Evolutionary conservation across 2,329 filamentous ascomycete species (phyloP), one percentile per base, ranked within the genome.

Genomic region (Fusarium nygamai): DNA sequence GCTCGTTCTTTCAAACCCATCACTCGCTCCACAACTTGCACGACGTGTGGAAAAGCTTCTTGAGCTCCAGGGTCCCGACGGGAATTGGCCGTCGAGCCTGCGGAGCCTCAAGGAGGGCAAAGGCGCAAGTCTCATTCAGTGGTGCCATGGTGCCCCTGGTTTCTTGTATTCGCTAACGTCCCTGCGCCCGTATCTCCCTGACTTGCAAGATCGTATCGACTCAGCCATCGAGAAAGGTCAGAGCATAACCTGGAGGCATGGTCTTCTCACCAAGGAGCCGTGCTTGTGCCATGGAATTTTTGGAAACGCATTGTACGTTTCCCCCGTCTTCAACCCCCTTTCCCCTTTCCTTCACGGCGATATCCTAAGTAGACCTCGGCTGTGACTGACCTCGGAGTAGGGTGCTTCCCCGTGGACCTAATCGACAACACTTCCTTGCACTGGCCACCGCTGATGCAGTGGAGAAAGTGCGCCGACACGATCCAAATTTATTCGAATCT

Each of bases 61-160:
- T 7, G 86, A 86, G 41, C 84, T 89, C 71, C 92, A 94, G 78
- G 86, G 85, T 60, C 83, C 87, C 8, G 88, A 87, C 67, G 91
- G 91, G 8, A 93, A 92, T 78, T 93, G 91, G 83, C 89, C 90
- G 1, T 87, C 87, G 12, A 88, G 86, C 53, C 84, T 88, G 16
- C 86, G 67, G 41, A 78, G 59, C 60, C 85, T 69, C 79, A 85
- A 59, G 83, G 87, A 79, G 38, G 78, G 75, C 34, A 85, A 83
- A 53, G 83, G 85, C 69, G 82, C 71, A 19, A 74, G 84, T 47
- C 82, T 91, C 12, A 87, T 93, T 12, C 91, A 93, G 77, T 91
- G 92, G 81, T 93, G 91, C 76, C 91, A 93, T 76, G 92, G 92
- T 6, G 90, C 89, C 1, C 89, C 91, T 6, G 92, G 91, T 1